Conservation (phyloP, 2,329 filamentous ascomycete genomes). For the Colletotrichum higginsianum region DNA sequence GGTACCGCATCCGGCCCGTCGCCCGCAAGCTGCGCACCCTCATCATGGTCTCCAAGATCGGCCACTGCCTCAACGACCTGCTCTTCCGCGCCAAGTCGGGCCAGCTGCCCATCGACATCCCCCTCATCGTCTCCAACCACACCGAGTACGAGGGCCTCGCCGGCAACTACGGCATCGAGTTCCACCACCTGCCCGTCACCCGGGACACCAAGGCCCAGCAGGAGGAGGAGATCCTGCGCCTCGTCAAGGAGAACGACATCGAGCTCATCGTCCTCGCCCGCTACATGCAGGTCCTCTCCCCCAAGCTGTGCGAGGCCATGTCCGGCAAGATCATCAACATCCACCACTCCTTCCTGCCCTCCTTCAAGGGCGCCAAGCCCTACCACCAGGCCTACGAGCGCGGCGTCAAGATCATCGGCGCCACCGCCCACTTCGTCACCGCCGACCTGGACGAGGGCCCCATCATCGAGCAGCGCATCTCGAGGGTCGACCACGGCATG, state of each 20-base stretch:
- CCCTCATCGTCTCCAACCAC: slow-evolving; percentile 87
- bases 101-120: slow-evolving; percentile 82
- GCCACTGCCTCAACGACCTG: slow-evolving; percentile 87
- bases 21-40: slow-evolving; percentile 81
- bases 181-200: slow-evolving; percentile 85
- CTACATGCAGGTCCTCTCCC: slow-evolving; percentile 90
- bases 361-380: slow-evolving; percentile 89
- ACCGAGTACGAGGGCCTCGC: slow-evolving; percentile 79
- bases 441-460: slow-evolving; percentile 88
- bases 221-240: slow-evolving; percentile 78
- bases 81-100: slow-evolving; percentile 83
- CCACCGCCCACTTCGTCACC: slow-evolving; percentile 89
- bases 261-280: slow-evolving; percentile 86
- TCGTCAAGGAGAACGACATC: slow-evolving; percentile 77
- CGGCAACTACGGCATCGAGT: slow-evolving; percentile 81
- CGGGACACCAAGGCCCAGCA: slow-evolving; percentile 84
- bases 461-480: slow-evolving; percentile 88
- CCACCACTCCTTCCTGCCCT: slow-evolving; percentile 88
- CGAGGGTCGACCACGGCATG: slow-evolving; percentile 83
- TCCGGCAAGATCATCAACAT: slow-evolving; percentile 93
- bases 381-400: slow-evolving; percentile 91
- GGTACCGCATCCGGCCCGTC: slow-evolving; percentile 77
- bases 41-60: slow-evolving; percentile 93
- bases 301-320: slow-evolving; percentile 82
- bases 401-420: slow-evolving; percentile 90